A percentile compares a stretch with the other conserved stretches of the same genome.
Evolutionary conservation across 2,329 filamentous ascomycete genomes (phyloP).

Genomic region (Fusarium sp.): DNA sequence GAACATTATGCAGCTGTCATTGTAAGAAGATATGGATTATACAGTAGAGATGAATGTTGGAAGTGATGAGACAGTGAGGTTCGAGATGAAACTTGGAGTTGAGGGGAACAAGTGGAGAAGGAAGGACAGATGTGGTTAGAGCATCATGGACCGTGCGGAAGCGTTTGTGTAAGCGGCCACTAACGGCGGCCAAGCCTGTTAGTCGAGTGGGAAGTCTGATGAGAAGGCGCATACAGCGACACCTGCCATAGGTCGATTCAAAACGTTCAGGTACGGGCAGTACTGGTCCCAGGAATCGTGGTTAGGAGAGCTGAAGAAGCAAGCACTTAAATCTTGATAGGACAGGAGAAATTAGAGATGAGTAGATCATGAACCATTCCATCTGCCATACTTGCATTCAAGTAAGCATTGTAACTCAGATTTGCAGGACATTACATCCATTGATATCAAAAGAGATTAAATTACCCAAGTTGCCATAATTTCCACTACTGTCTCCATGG

Average conservation of each 20-base stretch:
- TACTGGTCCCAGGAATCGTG: not conserved
- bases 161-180: conserved; percentile 14
- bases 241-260: conserved; percentile 4
- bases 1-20: not conserved
- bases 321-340: conserved; percentile 17
- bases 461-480: not conserved
- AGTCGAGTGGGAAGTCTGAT: conserved; percentile 14
- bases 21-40: not conserved
- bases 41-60: not conserved
- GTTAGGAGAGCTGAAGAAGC: conserved; percentile 6
- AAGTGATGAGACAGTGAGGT: conserved; percentile 14
- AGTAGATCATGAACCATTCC: not conserved
- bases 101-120: conserved; percentile 33
- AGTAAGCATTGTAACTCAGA: not conserved
- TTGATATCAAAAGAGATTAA: not conserved
- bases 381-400: not conserved
- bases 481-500: not conserved
- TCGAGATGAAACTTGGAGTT: conserved; percentile 36
- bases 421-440: not conserved
- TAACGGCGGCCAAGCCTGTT: conserved; percentile 12
- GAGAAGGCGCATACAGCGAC: conserved; percentile 11
- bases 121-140: conserved; percentile 20
- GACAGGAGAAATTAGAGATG: not conserved
- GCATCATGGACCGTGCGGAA: conserved; percentile 1
- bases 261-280: not conserved